phyloP scores from a whole-genome alignment of 1,139 yeast genomes.

The Meyerozyma athensensis region DNA sequence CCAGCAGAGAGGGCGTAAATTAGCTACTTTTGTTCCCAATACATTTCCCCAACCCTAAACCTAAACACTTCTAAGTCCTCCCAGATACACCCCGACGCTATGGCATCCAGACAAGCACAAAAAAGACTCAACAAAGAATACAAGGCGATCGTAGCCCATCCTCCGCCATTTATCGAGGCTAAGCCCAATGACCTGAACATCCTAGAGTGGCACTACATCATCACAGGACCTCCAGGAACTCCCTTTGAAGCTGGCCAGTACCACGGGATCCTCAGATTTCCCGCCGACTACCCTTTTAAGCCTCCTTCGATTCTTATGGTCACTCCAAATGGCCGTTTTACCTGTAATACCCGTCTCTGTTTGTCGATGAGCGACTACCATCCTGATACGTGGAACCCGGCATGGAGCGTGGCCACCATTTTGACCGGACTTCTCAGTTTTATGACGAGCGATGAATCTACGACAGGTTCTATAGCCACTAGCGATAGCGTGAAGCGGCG shows the following conservation, averaged over 20 bases:
- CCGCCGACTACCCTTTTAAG: constrained; percentile 83
- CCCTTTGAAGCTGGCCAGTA: constrained; percentile 86
- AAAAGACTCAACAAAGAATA: constrained; percentile 72
- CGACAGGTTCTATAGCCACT: constrained; percentile 38
- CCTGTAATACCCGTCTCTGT: constrained; percentile 75
- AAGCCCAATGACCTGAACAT: constrained; percentile 72
- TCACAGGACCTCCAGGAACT: constrained; percentile 82
- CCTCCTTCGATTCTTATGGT: constrained; percentile 90
- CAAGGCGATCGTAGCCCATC: constrained; percentile 63
- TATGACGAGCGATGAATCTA: constrained; percentile 57
- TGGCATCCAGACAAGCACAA: constrained; percentile 49
- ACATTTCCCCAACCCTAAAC: too few relatives aligned
- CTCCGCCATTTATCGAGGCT: constrained; percentile 81
- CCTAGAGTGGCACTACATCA: constrained; percentile 66
- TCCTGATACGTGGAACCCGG: constrained; percentile 93
- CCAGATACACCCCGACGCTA: constrained; percentile 14
- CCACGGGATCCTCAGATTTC: constrained; percentile 82
- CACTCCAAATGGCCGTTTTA: constrained; percentile 82
- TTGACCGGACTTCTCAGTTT: constrained; percentile 80
- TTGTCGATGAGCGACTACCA: constrained; percentile 89
- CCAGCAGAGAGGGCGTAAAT: too few relatives aligned
- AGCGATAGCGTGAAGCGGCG: constrained; percentile 33
- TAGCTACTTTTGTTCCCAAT: too few relatives aligned
- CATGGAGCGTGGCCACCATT: constrained; percentile 89
- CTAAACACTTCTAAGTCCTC: too few relatives aligned